Evolutionary conservation across 345 rosid genomes (phyloP).

Genomic region (Camelina sativa): DNA sequence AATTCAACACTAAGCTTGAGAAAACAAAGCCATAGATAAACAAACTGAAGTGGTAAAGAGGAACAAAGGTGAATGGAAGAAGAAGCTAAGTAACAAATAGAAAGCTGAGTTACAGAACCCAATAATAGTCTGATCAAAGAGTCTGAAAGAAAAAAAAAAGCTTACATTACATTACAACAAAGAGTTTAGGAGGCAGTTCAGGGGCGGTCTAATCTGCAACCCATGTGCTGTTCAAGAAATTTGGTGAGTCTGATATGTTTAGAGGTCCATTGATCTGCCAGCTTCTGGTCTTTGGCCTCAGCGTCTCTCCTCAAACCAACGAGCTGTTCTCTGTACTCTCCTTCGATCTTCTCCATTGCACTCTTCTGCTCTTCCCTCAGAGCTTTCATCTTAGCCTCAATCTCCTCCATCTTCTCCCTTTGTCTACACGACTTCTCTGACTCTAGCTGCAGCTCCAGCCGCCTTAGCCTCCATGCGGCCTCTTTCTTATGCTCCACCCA

Average conservation of each 20-base stretch:
- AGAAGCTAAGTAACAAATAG: slow-evolving; percentile 35
- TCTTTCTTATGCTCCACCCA: slow-evolving; percentile 91
- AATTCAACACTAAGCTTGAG: slow-evolving; percentile 20
- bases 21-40: slow-evolving; percentile 12
- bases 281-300: slow-evolving; percentile 84
- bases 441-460: slow-evolving; percentile 91
- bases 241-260: slow-evolving; percentile 73
- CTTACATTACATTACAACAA: slow-evolving; percentile 36
- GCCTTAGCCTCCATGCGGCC: slow-evolving; percentile 90
- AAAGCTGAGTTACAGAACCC: slow-evolving; percentile 27
- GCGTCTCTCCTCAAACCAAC: slow-evolving; percentile 77
- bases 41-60: neutral
- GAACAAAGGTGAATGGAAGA: neutral
- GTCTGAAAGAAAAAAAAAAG: neutral
- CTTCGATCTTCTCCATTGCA: slow-evolving; percentile 75
- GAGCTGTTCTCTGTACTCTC: slow-evolving; percentile 78
- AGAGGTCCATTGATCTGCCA: slow-evolving; percentile 84
- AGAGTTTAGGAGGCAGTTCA: slow-evolving; percentile 11
- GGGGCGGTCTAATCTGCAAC: slow-evolving; percentile 52
- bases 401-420: slow-evolving; percentile 90
- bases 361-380: slow-evolving; percentile 86
- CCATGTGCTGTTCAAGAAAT: slow-evolving; percentile 76
- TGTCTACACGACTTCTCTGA: slow-evolving; percentile 78
- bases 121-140: slow-evolving; percentile 28
- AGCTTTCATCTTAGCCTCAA: slow-evolving; percentile 78